These are phyloP conservation scores for Dalechampia spathulata DNA, from an alignment of 441 rosid genomes.

Conservation along the genomic window DNA sequence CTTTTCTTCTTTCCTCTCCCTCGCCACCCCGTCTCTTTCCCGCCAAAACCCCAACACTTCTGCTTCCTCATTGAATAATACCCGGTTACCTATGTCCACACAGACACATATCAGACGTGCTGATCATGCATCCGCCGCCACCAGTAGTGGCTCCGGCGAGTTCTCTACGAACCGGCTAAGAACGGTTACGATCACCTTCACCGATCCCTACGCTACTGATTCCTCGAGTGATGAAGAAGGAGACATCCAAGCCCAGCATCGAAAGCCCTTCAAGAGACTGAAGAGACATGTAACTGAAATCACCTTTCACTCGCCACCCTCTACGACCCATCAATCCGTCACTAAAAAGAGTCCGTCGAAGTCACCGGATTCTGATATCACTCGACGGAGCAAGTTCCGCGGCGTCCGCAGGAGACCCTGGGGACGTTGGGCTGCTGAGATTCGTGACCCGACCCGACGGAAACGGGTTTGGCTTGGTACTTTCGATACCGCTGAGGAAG, in stretches of 20 bases:
- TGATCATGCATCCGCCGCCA: no score
- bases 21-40: not conserved
- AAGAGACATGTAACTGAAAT: slow-evolving; percentile 25
- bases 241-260: not conserved
- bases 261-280: no score
- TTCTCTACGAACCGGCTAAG: not conserved
- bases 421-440: slow-evolving; percentile 50
- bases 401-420: slow-evolving; percentile 40
- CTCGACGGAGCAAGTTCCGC: slow-evolving; percentile 27
- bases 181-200: slow-evolving; percentile 27
- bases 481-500: slow-evolving; percentile 38
- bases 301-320: slow-evolving; percentile 1
- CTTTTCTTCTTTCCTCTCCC: not conserved
- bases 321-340: not conserved
- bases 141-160: no score
- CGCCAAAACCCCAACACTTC: not conserved
- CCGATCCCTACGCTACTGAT: slow-evolving; percentile 56
- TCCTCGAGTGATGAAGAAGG: slow-evolving; percentile 44
- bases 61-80: not conserved
- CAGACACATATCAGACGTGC: no score
- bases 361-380: slow-evolving; percentile 4
- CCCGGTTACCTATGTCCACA: not conserved
- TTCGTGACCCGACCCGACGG: slow-evolving; percentile 31
- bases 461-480: slow-evolving; percentile 44
- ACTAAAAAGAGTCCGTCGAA: not conserved